A percentile compares a stretch with the other conserved stretches of the same genome.
These are phyloP conservation scores for Clavariopsis aquatica DNA, from an alignment of 495 filamentous ascomycete genomes.

Conservation along the genomic window DNA sequence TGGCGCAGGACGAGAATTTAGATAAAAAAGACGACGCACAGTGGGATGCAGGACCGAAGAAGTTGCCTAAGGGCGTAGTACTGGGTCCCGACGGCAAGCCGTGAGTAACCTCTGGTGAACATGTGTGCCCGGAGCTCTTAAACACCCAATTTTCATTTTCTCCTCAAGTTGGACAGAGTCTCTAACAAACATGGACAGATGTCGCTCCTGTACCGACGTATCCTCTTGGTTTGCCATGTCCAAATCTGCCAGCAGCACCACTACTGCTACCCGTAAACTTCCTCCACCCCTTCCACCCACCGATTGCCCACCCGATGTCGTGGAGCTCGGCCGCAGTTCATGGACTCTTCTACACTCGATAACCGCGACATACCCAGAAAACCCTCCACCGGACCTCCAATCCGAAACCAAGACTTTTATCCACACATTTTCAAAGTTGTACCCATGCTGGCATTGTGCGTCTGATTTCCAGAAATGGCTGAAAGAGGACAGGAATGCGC, in stretches of 20 bases:
- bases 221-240: constrained; percentile 68
- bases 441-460: constrained; percentile 94
- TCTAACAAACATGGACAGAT: constrained; percentile 56
- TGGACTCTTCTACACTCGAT: constrained; percentile 95
- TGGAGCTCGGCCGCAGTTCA: constrained; percentile 75
- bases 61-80: constrained; percentile 75
- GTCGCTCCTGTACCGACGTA: constrained; percentile 81
- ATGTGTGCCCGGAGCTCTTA: constrained; percentile 8
- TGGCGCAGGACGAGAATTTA: constrained; percentile 17
- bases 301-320: constrained; percentile 73
- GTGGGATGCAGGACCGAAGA: constrained; percentile 39
- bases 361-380: constrained; percentile 77
- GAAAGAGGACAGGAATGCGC: constrained; percentile 64
- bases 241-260: constrained; percentile 49
- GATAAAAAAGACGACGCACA: constrained; percentile 20
- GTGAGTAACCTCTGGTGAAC: constrained; percentile 55
- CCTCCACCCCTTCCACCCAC: constrained; percentile 26
- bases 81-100: constrained; percentile 94
- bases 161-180: neutral
- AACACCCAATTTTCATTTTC: neutral
- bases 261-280: no score
- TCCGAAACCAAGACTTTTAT: constrained; percentile 77
- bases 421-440: constrained; percentile 73
- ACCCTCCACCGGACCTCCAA: constrained; percentile 66
- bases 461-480: constrained; percentile 89